These are phyloP conservation scores for Xylona heveae DNA, from an alignment of 495 filamentous ascomycete species.

Conservation along the genomic window DNA sequence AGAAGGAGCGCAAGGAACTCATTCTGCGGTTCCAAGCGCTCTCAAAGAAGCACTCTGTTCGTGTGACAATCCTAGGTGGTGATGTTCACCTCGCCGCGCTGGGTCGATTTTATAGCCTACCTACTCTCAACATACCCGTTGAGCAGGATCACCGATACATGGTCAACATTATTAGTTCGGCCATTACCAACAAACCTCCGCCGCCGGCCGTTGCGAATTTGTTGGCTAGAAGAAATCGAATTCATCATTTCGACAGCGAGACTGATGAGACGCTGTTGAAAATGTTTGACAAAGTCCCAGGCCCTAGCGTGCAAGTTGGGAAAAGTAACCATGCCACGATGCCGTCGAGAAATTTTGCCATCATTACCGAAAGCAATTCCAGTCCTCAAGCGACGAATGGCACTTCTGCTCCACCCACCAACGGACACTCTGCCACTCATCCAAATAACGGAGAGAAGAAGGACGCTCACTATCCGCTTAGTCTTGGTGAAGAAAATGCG, in stretches of 20 bases:
- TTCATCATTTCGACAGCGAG: conserved; percentile 67
- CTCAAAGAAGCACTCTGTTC: conserved; percentile 46
- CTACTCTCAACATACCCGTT: conserved; percentile 34
- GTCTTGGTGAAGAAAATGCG: conserved; percentile 37
- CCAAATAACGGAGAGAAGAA: conserved; percentile 8
- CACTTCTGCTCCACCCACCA: not conserved
- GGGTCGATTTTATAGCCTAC: conserved; percentile 54
- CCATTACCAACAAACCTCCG: conserved; percentile 89
- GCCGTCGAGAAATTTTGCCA: conserved; percentile 76
- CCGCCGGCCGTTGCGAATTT: conserved; percentile 77
- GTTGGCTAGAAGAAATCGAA: conserved; percentile 67
- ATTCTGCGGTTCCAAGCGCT: conserved; percentile 54
- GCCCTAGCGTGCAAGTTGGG: conserved; percentile 40
- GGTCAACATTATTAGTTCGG: conserved; percentile 50
- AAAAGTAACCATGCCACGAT: conserved; percentile 64
- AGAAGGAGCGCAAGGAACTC: conserved; percentile 58
- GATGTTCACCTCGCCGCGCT: conserved; percentile 60
- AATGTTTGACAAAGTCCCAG: conserved; percentile 70
- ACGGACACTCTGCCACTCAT: not conserved
- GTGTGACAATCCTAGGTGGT: conserved; percentile 66
- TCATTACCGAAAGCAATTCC: conserved; percentile 41
- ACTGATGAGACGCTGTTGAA: conserved; percentile 80
- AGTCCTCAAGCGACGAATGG: conserved; percentile 1
- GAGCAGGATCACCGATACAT: conserved; percentile 51
- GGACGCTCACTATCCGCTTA: conserved; percentile 41